Percentiles rank a stretch among this genome's conserved stretches.
phyloP scores from a whole-genome alignment of 1,284 basidiomycete genomes.

The Fomes fomentarius region DNA sequence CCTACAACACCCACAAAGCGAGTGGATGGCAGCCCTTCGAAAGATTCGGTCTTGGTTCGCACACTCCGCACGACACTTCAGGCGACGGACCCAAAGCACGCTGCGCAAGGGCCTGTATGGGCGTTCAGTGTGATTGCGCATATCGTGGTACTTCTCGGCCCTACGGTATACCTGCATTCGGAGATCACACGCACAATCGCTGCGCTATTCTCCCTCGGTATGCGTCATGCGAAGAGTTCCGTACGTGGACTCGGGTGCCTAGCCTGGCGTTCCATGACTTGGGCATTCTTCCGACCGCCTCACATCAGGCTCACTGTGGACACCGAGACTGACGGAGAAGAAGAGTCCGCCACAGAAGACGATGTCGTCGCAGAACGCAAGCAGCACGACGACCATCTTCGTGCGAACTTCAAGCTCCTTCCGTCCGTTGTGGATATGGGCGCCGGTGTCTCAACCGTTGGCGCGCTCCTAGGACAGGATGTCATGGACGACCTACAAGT shows the following conservation, averaged over 20 bases:
- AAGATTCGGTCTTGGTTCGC: slow-evolving; percentile 58
- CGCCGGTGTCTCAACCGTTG: slow-evolving; percentile 58
- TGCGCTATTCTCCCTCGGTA: slow-evolving; percentile 52
- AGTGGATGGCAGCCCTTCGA: slow-evolving; percentile 27
- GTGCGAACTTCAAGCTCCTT: slow-evolving; percentile 48
- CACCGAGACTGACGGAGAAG: slow-evolving; percentile 35
- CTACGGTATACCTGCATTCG: slow-evolving; percentile 49
- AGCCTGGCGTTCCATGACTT: slow-evolving; percentile 64
- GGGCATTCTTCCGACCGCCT: slow-evolving; percentile 65
- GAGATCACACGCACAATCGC: slow-evolving; percentile 51
- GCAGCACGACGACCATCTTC: slow-evolving; percentile 36
- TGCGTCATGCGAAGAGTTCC: slow-evolving; percentile 62
- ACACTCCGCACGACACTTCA: slow-evolving; percentile 65
- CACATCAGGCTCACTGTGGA: slow-evolving; percentile 20
- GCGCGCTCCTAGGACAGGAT: slow-evolving; percentile 47
- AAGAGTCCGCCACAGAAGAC: slow-evolving; percentile 29
- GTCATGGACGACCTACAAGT: slow-evolving; percentile 44
- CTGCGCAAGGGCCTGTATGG: slow-evolving; percentile 77
- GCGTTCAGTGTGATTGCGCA: slow-evolving; percentile 64
- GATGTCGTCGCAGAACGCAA: slow-evolving; percentile 34
- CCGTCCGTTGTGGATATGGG: slow-evolving; percentile 60
- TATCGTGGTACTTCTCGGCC: slow-evolving; percentile 63
- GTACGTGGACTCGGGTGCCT: slow-evolving; percentile 61
- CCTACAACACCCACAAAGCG: slow-evolving; percentile 27
- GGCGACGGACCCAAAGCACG: slow-evolving; percentile 53